Evolutionary conservation across 768 basidiomycete species (phyloP).

Genomic region (Tephrocybe sp.): DNA sequence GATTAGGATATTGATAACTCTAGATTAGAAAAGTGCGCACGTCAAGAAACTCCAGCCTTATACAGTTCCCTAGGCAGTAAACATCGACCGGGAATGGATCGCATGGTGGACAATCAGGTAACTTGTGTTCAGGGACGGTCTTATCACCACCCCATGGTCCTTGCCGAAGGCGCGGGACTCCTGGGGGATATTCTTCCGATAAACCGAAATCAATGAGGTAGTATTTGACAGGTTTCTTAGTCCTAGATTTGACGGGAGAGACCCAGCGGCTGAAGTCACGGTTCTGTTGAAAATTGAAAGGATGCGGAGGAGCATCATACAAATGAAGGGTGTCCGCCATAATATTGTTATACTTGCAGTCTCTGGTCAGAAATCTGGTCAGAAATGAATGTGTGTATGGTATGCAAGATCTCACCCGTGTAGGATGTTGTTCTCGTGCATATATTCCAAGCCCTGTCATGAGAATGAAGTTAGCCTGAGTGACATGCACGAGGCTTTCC

Average conservation of each 20-base stretch:
- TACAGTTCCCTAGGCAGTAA: constrained; percentile 3
- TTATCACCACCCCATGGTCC: constrained; percentile 7
- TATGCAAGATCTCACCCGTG: constrained; percentile 23
- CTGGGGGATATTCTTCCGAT: constrained; percentile 13
- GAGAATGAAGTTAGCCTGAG: neutral
- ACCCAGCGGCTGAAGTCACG: constrained; percentile 6
- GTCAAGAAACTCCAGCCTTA: neutral
- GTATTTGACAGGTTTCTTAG: constrained; percentile 18
- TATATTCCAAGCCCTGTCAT: constrained; percentile 30
- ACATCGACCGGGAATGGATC: constrained; percentile 11
- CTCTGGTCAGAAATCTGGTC: constrained; percentile 3
- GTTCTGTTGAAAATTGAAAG: constrained; percentile 2
- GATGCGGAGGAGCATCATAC: constrained; percentile 12
- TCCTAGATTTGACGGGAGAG: constrained; percentile 9
- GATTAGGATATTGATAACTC: neutral
- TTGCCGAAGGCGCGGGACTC: neutral
- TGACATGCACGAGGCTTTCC: constrained; percentile 7
- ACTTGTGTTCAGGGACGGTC: constrained; percentile 1
- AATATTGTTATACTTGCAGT: constrained; percentile 17
- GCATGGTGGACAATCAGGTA: constrained; percentile 2
- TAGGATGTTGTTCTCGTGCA: constrained; percentile 29
- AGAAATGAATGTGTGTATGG: neutral
- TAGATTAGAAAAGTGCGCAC: neutral
- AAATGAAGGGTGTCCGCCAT: constrained; percentile 14
- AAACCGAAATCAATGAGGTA: constrained; percentile 25